Percentiles rank a stretch among this genome's conserved stretches.
Conservation (phyloP, 2,329 filamentous ascomycete species). For the Arthroderma sp. region DNA sequence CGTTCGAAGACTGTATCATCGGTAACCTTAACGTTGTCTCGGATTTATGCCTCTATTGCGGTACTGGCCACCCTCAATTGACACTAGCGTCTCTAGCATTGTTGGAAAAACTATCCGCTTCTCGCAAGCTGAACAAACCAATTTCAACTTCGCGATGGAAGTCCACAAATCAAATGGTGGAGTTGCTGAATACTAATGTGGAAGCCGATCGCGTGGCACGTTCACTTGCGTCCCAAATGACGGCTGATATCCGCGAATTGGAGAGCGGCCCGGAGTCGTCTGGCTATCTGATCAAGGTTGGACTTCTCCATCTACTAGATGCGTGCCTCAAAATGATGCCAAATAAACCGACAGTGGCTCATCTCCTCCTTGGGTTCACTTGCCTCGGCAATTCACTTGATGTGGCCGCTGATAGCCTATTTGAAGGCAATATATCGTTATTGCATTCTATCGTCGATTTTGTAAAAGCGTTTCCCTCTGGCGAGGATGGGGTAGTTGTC, state of each 20-base stretch:
- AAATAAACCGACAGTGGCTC: constrained; percentile 72
- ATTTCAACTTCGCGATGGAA: constrained; percentile 50
- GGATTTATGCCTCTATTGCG: constrained; percentile 74
- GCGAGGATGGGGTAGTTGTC: constrained; percentile 45
- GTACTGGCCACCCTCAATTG: constrained; percentile 67
- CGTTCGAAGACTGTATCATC: constrained; percentile 82
- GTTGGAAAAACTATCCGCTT: constrained; percentile 74
- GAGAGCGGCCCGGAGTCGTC: constrained; percentile 55
- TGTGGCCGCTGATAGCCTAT: constrained; percentile 54
- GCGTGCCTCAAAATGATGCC: constrained; percentile 63
- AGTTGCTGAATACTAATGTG: constrained; percentile 70
- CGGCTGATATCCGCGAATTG: constrained; percentile 54
- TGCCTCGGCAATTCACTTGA: constrained; percentile 59
- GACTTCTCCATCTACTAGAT: constrained; percentile 74
- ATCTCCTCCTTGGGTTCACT: constrained; percentile 76
- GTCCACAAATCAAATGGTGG: constrained; percentile 70
- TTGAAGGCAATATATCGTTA: constrained; percentile 55
- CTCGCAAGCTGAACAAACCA: constrained; percentile 61
- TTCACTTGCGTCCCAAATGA: constrained; percentile 56
- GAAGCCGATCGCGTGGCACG: constrained; percentile 68
- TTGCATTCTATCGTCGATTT: constrained; percentile 70
- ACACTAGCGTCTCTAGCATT: constrained; percentile 69
- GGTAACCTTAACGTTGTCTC: constrained; percentile 67
- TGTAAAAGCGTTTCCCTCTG: constrained; percentile 55
- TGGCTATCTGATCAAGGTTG: constrained; percentile 68